Evolutionary conservation across 2,329 filamentous ascomycete genomes (phyloP).

Genomic region (Thielaviopsis euricoi): DNA sequence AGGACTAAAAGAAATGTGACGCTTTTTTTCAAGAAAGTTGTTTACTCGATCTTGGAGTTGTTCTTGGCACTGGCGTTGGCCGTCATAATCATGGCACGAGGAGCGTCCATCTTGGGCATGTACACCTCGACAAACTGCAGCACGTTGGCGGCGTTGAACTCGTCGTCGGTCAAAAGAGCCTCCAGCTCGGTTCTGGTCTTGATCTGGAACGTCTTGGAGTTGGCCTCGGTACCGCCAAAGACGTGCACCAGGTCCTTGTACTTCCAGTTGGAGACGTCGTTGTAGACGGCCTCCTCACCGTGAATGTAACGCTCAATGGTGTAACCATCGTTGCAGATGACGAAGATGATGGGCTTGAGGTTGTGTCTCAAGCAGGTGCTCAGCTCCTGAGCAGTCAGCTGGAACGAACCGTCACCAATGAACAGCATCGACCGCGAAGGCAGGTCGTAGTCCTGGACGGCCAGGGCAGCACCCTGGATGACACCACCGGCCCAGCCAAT

Average conservation of each 20-base stretch:
- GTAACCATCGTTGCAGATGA: conserved; percentile 78
- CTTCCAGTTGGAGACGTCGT: conserved; percentile 64
- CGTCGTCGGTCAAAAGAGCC: conserved; percentile 42
- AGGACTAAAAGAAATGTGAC: neutral
- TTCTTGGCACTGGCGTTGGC: conserved; percentile 53
- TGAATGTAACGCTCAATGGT: conserved; percentile 84
- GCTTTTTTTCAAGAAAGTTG: too few species aligned
- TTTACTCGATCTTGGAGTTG: conserved; percentile 34
- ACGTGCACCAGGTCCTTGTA: conserved; percentile 50
- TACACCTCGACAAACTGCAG: conserved; percentile 66
- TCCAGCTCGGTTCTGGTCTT: conserved; percentile 55
- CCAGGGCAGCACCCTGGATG: conserved; percentile 52
- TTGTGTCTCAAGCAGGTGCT: conserved; percentile 66
- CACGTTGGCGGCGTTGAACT: conserved; percentile 40
- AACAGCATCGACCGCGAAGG: conserved; percentile 61
- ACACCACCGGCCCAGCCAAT: conserved; percentile 46
- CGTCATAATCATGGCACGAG: conserved; percentile 50
- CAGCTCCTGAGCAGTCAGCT: conserved; percentile 70
- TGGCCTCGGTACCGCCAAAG: conserved; percentile 44
- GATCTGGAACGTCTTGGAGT: conserved; percentile 46
- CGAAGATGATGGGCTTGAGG: conserved; percentile 64
- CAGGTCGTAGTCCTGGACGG: conserved; percentile 45
- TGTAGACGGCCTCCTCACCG: conserved; percentile 63
- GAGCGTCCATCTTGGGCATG: conserved; percentile 67
- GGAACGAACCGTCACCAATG: conserved; percentile 77